Evolutionary conservation across 768 basidiomycete species (phyloP).

Genomic region (Leccinum pellstonianum): DNA sequence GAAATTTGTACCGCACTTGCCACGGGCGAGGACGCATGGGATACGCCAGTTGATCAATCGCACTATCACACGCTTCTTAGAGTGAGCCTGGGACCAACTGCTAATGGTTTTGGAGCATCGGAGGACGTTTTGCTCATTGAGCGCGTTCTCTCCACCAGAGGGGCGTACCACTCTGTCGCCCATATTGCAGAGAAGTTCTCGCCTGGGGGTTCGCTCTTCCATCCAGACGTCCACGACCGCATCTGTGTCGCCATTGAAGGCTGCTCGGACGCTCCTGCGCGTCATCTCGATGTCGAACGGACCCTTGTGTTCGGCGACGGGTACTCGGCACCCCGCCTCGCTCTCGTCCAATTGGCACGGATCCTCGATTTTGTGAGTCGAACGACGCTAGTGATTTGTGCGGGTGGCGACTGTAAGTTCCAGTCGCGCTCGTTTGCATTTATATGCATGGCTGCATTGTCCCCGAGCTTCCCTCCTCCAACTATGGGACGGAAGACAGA

Average conservation of each 20-base stretch:
- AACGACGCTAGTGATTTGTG: slow-evolving; percentile 4
- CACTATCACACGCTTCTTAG: not conserved
- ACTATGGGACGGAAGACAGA: not conserved
- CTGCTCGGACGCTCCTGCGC: not conserved
- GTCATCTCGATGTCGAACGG: slow-evolving; percentile 10
- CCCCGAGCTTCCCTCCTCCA: not conserved
- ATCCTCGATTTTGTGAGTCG: slow-evolving; percentile 12
- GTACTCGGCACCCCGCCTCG: not conserved
- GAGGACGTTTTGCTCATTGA: slow-evolving; percentile 13
- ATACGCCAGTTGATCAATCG: not conserved
- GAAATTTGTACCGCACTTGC: not conserved
- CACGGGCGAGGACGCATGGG: not conserved
- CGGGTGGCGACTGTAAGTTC: slow-evolving; percentile 11
- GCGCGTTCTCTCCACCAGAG: slow-evolving; percentile 15
- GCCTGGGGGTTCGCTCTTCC: not conserved
- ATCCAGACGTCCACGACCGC: slow-evolving; percentile 16
- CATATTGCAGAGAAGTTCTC: not conserved
- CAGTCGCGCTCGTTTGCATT: slow-evolving; percentile 18
- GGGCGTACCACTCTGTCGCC: slow-evolving; percentile 5
- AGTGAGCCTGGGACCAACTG: not conserved
- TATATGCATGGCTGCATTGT: slow-evolving; percentile 6
- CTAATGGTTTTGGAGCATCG: not conserved
- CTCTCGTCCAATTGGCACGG: slow-evolving; percentile 5
- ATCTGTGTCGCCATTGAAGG: not conserved
- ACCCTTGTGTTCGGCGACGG: not conserved